Conservation (phyloP, 208 protist genomes). For the Strigomonas culicis region DNA sequence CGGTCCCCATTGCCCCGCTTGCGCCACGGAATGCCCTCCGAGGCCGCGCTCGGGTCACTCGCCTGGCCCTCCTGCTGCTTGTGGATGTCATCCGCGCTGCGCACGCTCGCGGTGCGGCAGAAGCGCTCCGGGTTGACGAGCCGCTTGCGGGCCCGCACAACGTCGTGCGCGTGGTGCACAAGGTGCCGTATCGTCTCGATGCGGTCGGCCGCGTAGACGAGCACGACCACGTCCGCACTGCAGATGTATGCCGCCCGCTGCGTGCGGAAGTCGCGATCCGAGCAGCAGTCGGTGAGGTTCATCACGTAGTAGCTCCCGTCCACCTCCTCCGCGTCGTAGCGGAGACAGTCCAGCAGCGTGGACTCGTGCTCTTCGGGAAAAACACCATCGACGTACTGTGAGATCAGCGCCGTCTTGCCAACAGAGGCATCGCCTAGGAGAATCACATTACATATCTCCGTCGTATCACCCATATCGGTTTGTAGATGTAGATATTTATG, state of each 20-base stretch:
- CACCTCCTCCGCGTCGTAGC: slow-evolving; percentile 27
- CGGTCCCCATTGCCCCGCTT: neutral
- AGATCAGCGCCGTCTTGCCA: slow-evolving; percentile 53
- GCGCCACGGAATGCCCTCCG: neutral
- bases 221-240: slow-evolving; percentile 41
- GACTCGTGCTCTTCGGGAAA: slow-evolving; percentile 25
- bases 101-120: slow-evolving; percentile 16
- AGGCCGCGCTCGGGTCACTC: neutral
- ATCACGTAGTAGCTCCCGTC: slow-evolving; percentile 32
- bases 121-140: slow-evolving; percentile 10
- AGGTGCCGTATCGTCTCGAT: slow-evolving; percentile 34
- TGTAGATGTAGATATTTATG: neutral
- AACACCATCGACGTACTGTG: slow-evolving; percentile 39
- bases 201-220: slow-evolving; percentile 63
- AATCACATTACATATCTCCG: slow-evolving; percentile 26
- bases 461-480: neutral
- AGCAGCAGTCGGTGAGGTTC: slow-evolving; percentile 53
- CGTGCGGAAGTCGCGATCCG: slow-evolving; percentile 29
- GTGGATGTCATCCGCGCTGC: neutral
- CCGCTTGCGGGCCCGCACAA: slow-evolving; percentile 20
- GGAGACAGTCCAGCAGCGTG: slow-evolving; percentile 47
- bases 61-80: neutral
- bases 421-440: slow-evolving; percentile 37
- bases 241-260: slow-evolving; percentile 55
- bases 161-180: slow-evolving; percentile 29